phyloP scores from a whole-genome alignment of 2,329 filamentous ascomycete species.

The Sclerotinia spermophila region DNA sequence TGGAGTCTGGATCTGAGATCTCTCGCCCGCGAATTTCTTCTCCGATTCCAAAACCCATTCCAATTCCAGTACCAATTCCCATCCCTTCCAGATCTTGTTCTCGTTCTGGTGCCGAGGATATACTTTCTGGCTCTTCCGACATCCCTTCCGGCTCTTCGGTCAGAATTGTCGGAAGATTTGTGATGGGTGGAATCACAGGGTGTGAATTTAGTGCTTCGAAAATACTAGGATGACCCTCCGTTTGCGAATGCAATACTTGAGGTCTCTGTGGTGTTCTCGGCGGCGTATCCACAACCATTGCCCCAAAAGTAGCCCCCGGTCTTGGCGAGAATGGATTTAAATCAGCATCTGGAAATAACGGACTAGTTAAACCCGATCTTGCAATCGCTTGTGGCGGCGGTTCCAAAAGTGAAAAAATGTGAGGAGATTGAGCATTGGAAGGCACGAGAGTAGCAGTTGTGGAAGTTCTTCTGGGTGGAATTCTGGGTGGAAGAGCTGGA shows the following conservation, averaged over 20 bases:
- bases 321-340: slow-evolving; percentile 10
- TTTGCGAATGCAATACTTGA: not conserved
- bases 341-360: slow-evolving; percentile 5
- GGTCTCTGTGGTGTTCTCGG: slow-evolving; percentile 1
- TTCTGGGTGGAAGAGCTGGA: not conserved
- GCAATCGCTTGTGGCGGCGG: not conserved
- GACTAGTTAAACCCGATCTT: not conserved
- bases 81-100: slow-evolving; percentile 8
- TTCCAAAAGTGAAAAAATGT: not conserved
- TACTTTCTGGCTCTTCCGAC: not conserved
- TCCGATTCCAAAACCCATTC: slow-evolving; percentile 11
- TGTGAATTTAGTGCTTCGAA: slow-evolving; percentile 13
- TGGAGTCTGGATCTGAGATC: not conserved
- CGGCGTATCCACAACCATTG: slow-evolving; percentile 7
- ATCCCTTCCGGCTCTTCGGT: not conserved
- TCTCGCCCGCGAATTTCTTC: slow-evolving; percentile 10
- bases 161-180: not conserved
- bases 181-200: not conserved
- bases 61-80: slow-evolving; percentile 7
- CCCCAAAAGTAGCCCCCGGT: slow-evolving; percentile 9
- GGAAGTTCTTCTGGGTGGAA: slow-evolving; percentile 3
- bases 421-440: slow-evolving; percentile 2
- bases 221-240: not conserved
- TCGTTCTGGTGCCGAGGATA: not conserved
- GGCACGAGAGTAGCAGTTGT: slow-evolving; percentile 7